Conservation (phyloP, 1,139 yeast species). For the Diutina ranongensis region DNA sequence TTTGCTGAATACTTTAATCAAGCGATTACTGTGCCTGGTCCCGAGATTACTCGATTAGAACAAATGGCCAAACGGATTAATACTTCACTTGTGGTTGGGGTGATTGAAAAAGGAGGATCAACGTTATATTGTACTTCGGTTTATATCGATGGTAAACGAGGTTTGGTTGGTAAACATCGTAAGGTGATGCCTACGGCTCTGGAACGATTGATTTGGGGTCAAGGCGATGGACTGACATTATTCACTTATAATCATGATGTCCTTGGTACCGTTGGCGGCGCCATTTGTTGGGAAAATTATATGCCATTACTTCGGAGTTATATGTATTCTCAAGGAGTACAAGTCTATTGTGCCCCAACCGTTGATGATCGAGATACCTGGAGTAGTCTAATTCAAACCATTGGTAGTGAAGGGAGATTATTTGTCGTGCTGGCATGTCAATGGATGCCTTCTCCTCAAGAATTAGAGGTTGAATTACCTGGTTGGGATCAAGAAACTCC, state of each 20-base stretch:
- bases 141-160: slow-evolving; percentile 20
- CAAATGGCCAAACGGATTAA: slow-evolving; percentile 15
- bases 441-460: not conserved
- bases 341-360: slow-evolving; percentile 28
- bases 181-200: slow-evolving; percentile 28
- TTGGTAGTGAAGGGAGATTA: slow-evolving; percentile 22
- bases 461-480: not conserved
- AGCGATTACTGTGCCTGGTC: slow-evolving; percentile 19
- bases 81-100: slow-evolving; percentile 19
- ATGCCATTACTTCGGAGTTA: slow-evolving; percentile 24
- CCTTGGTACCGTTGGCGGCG: slow-evolving; percentile 26
- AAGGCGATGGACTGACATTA: slow-evolving; percentile 30
- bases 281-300: slow-evolving; percentile 31
- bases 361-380: slow-evolving; percentile 26
- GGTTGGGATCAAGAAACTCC: not conserved
- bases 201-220: slow-evolving; percentile 29
- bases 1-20: slow-evolving; percentile 19
- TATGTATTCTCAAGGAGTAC: slow-evolving; percentile 25
- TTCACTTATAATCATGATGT: slow-evolving; percentile 16
- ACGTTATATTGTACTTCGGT: slow-evolving; percentile 24
- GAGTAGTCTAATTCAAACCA: slow-evolving; percentile 22
- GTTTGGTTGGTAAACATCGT: slow-evolving; percentile 26
- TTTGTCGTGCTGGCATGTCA: slow-evolving; percentile 11
- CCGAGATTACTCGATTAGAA: slow-evolving; percentile 16
- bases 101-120: slow-evolving; percentile 22